These are phyloP conservation scores for Starmera stellimalicola DNA, from an alignment of 1,139 yeast species.

Conservation along the genomic window DNA sequence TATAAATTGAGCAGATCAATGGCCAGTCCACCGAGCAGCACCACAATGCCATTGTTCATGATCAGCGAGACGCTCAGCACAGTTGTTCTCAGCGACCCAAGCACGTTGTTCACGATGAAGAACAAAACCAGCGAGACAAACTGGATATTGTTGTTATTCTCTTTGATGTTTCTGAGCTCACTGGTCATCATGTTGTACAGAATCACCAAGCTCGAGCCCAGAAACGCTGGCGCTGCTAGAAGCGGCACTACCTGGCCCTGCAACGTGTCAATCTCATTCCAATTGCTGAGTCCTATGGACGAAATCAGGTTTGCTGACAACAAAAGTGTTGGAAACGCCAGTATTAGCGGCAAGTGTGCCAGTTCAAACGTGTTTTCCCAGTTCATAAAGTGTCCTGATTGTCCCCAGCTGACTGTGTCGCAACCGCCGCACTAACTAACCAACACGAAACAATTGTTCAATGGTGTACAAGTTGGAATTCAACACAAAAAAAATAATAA, in stretches of 20 bases:
- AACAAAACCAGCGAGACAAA: constrained; percentile 8
- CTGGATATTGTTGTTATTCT: constrained; percentile 1
- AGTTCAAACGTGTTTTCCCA: no score
- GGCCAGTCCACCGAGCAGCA: constrained; percentile 3
- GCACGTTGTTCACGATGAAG: constrained; percentile 6
- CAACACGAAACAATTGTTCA: no score
- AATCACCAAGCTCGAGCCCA: neutral
- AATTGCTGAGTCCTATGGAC: neutral
- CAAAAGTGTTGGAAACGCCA: constrained; percentile 27
- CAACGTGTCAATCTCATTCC: no score
- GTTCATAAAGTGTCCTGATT: no score
- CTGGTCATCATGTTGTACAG: constrained; percentile 3
- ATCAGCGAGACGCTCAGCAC: constrained; percentile 12
- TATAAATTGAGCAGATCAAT: constrained; percentile 9
- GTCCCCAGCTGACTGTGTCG: no score
- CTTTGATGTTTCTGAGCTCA: constrained; percentile 2
- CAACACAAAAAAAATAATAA: no score
- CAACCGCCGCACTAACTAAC: no score
- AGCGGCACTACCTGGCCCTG: neutral
- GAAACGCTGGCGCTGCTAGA: neutral
- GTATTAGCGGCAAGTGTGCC: constrained; percentile 24
- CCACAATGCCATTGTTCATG: no score
- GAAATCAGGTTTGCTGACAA: constrained; percentile 22
- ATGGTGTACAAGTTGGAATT: no score
- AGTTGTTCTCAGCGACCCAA: constrained; percentile 17